Conservation (phyloP, 176 grass and related monocot genomes). For the Ananas comosus region DNA sequence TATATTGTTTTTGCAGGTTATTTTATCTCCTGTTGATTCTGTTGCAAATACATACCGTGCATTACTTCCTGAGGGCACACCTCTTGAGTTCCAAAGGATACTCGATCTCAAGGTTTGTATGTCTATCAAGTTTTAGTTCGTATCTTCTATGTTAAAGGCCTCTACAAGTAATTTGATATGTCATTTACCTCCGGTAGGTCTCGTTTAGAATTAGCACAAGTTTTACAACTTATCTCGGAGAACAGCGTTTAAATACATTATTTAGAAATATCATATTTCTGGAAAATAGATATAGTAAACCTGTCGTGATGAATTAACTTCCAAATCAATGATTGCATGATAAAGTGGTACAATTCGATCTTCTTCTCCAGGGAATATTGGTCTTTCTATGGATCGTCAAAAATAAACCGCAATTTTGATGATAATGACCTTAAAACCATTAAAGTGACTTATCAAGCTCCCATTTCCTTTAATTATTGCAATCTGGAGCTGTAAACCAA, state of each 20-base stretch:
- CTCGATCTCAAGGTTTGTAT: slow-evolving; percentile 85
- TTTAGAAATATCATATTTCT: too few species aligned
- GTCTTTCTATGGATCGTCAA: too few species aligned
- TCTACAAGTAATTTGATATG: not conserved
- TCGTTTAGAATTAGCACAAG: not conserved
- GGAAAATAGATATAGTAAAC: too few species aligned
- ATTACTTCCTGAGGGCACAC: slow-evolving; percentile 81
- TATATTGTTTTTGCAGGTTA: slow-evolving; percentile 48
- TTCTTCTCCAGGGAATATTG: too few species aligned
- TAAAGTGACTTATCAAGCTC: too few species aligned
- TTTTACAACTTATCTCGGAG: not conserved
- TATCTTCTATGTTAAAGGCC: not conserved
- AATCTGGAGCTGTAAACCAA: not conserved
- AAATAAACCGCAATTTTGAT: too few species aligned
- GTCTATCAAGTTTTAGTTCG: not conserved
- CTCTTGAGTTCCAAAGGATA: slow-evolving; percentile 86
- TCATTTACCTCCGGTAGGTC: not conserved
- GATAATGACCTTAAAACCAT: too few species aligned
- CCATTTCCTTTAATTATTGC: not conserved
- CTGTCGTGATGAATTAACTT: too few species aligned
- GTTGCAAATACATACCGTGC: slow-evolving; percentile 89
- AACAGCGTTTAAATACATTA: too few species aligned
- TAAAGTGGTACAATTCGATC: too few species aligned
- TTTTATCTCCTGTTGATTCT: slow-evolving; percentile 95
- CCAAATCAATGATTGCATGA: too few species aligned